Percentiles rank a stretch among this genome's conserved stretches.
Evolutionary conservation across 441 rosid species (phyloP).

Genomic region (Viola pubescens): DNA sequence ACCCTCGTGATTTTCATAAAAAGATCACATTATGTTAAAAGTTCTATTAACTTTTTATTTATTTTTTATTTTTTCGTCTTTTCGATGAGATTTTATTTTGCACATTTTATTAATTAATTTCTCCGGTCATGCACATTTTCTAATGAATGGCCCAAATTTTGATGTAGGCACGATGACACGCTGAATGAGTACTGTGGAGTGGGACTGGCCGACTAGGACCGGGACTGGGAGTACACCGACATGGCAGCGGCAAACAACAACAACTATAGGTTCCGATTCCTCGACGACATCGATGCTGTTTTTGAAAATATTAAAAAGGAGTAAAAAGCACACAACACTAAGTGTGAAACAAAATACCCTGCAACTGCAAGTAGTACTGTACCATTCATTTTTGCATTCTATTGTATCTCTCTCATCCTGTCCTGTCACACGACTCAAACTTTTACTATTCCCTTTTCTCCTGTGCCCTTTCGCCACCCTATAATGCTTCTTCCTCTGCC

Average conservation of each 20-base stretch:
- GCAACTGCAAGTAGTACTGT: not conserved
- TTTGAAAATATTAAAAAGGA: slow-evolving; percentile 2
- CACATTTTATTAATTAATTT: no score
- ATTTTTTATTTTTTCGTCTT: no score
- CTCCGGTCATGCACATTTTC: no score
- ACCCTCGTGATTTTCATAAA: no score
- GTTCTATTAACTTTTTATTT: no score
- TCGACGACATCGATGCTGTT: slow-evolving; percentile 7
- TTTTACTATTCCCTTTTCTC: slow-evolving; percentile 4
- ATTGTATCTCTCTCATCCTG: not conserved
- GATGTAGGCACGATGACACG: slow-evolving; percentile 5
- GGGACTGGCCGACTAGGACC: not conserved
- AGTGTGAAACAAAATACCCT: not conserved
- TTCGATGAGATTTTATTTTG: no score
- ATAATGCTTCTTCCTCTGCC: not conserved
- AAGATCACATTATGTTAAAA: no score
- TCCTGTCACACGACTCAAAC: not conserved
- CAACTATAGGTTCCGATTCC: slow-evolving; percentile 15
- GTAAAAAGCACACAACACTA: no score
- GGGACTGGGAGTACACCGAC: slow-evolving; percentile 6
- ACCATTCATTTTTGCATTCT: not conserved
- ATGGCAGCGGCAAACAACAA: slow-evolving; percentile 4
- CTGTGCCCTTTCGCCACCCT: not conserved
- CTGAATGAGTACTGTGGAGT: slow-evolving; percentile 5
- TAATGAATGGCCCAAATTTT: slow-evolving; percentile 2